Evolutionary conservation across 495 filamentous ascomycete genomes (phyloP), one percentile per base, ranked within the genome.

Genomic region (Amniculicola lignicola): DNA sequence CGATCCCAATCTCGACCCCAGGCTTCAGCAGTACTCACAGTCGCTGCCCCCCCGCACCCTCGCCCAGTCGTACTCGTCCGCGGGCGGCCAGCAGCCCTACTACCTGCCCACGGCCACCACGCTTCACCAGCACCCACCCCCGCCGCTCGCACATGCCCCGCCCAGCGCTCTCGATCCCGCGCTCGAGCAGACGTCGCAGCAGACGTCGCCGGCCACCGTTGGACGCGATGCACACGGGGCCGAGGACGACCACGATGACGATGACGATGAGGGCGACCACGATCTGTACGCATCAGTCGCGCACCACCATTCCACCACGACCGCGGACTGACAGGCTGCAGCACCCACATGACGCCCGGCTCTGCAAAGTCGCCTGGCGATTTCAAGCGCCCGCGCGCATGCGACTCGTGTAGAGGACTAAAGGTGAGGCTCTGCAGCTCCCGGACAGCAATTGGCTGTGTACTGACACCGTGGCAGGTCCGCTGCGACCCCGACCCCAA

Each of bases 341-440:
- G 53, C 12, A 18, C 39, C 27, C 47, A 45, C 31, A 48, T 35
- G 18, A 59, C 47, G 11, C 55, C 55, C 38, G 51, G 54, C 33
- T 45, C 41, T 15, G 60, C 49, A 24, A 59, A 47, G 37, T 58
- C 57, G 4, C 57, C 42, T 18, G 23, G 43, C 31, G 86, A 90
- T 46, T 69, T 80, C 31, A 92, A 91, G 70, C 83, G 90, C 29
- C 80, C 86, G 1, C 85, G 90, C n/a, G 91, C 92, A 14, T 98
- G 92, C 70, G 93, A 96, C 67, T 83, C 88, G 9, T 98, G 92
- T 69, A 84, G 93, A 38, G 82, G 83, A 25, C 74, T 96, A 40
- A 98, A 98, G 65, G 92, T 95, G 22, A 80, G 87, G 22, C 95
- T 89, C 71, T 4, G 9, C 1, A 21, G 12, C 15, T 44, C 31